A percentile compares a stretch with the other conserved stretches of the same genome.
Conservation (phyloP, 805 yeast species). For the Hanseniaspora clermontiae region DNA sequence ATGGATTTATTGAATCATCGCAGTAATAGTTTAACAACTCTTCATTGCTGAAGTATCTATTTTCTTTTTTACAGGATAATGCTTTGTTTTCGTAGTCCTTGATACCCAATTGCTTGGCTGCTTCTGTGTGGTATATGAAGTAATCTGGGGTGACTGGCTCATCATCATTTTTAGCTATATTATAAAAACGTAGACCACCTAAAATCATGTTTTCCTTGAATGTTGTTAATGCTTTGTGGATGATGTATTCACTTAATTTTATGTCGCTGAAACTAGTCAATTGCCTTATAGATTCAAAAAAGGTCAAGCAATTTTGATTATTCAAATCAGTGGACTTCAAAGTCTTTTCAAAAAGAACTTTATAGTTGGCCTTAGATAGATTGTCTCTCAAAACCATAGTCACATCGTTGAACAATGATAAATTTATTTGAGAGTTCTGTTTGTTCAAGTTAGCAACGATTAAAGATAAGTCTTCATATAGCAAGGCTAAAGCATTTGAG, state of each 20-base stretch:
- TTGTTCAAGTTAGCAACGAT: neutral
- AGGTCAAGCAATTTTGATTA: conserved; percentile 8
- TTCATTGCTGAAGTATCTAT: conserved; percentile 20
- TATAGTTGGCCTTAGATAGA: neutral
- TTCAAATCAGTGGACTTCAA: conserved; percentile 1
- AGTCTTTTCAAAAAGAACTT: conserved; percentile 1
- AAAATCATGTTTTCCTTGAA: conserved; percentile 24
- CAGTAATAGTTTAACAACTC: conserved; percentile 26
- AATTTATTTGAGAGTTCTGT: neutral
- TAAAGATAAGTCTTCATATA: conserved; percentile 2
- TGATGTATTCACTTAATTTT: conserved; percentile 13
- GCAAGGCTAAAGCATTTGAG: neutral
- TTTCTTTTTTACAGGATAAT: conserved; percentile 19
- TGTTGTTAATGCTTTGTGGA: conserved; percentile 20
- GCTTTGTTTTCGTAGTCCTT: conserved; percentile 20
- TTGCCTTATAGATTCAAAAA: conserved; percentile 11
- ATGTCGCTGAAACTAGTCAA: neutral
- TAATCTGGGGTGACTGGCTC: conserved; percentile 18
- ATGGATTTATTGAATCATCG: conserved; percentile 24
- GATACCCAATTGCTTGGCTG: conserved; percentile 22
- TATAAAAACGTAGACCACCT: conserved; percentile 24
- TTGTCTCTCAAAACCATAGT: conserved; percentile 7
- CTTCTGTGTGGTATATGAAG: conserved; percentile 24
- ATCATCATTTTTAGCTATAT: conserved; percentile 16
- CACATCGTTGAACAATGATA: conserved; percentile 11